Base-by-base conservation (phyloP, 202 grass and related monocot genomes). In the Tripidium arundinaceum region DNA sequence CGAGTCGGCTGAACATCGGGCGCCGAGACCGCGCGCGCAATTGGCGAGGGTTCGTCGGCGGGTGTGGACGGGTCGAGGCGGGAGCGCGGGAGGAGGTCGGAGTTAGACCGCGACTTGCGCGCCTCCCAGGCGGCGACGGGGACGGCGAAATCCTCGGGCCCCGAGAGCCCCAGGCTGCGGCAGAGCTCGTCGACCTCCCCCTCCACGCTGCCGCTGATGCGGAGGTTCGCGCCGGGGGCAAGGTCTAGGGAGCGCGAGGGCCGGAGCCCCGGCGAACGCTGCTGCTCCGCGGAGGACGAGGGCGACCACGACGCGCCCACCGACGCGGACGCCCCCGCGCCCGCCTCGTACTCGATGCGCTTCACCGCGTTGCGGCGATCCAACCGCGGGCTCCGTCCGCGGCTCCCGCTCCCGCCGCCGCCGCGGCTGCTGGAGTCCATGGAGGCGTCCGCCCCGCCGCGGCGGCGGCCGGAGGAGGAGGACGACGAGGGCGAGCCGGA, bases 341-440 rank as follows among this genome's bases (percentile, higher is more conserved):
- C 74, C 16, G 40, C 86, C 55, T 88, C 84, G 80, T 96, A 99
- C 7, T 95, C 84, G 84, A 99, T 91, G 80, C 91, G 79, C 90
- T 96, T 99, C 31, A 46, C 81, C 13, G 96, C 96, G 96, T 99
- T 99, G n/a, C 92, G 88, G 68, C 96, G 86, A 75, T 96, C 92
- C 60, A 99, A 40, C 31, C 88, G 78, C 39, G 87, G 88, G 81
- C 89, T 79, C 11, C 84, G 68, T 15, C 87, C 84, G 9, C 42
- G 65, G 76, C 94, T 92, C 60, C 81, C 84, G 47, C 80, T 81
- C 0, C 88, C 62, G 6, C 77, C 21, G 46, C 79, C 5, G 38
- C 77, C 31, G 76, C 67, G 33, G 78, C 66, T 79, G 68, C 72
- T 25, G 54, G 82, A 79, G 38, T 81, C 87, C 81, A 78, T 81